These are phyloP conservation scores for Tetrapyrgos nigripes DNA, from an alignment of 1,284 basidiomycete genomes.

Conservation along the genomic window DNA sequence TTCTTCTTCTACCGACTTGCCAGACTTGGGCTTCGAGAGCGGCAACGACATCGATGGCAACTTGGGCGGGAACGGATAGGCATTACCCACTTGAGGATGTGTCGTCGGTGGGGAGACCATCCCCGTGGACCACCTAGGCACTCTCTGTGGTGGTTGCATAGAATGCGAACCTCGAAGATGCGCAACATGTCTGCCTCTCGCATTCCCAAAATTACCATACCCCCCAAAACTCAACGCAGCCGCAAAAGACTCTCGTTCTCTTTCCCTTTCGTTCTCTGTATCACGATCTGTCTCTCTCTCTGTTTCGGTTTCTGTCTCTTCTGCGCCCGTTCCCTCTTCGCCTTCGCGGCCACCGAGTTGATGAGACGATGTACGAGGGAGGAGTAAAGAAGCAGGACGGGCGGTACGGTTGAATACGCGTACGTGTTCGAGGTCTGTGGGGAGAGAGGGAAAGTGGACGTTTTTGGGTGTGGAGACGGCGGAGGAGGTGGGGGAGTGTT, in stretches of 20 bases:
- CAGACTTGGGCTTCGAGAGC: too few species aligned
- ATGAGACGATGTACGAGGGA: not conserved
- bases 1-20: not conserved
- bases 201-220: constrained; percentile 11
- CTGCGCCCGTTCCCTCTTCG: constrained; percentile 49
- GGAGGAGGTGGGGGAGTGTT: constrained; percentile 36
- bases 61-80: constrained; percentile 7
- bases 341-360: constrained; percentile 41
- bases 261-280: constrained; percentile 12
- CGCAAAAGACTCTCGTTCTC: constrained; percentile 4
- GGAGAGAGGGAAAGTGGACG: constrained; percentile 84
- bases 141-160: not conserved
- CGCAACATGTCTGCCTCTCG: not conserved
- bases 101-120: not conserved
- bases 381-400: constrained; percentile 62
- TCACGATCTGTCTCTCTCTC: constrained; percentile 67
- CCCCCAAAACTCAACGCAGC: constrained; percentile 4
- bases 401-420: constrained; percentile 85
- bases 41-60: too few species aligned
- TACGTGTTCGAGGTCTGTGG: constrained; percentile 79
- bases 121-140: not conserved
- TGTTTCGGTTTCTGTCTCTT: constrained; percentile 63
- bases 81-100: not conserved
- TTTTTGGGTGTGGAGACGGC: constrained; percentile 73
- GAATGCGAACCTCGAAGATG: not conserved